Base-by-base conservation (phyloP, 257 asterid genomes). In the Salvia rosmarinus region DNA sequence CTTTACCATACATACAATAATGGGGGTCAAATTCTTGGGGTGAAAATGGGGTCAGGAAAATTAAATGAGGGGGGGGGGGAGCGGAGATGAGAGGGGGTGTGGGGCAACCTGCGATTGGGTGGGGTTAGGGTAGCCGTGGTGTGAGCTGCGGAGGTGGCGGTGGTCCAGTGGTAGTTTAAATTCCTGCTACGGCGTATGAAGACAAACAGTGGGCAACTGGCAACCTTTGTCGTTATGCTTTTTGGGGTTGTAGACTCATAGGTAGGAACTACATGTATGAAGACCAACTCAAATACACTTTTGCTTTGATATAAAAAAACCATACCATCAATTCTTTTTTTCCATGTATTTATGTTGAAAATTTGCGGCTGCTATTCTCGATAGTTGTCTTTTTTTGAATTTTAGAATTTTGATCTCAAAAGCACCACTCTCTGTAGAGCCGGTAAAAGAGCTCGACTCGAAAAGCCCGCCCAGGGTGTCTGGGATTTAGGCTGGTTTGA, bases 151-250 rank as follows among this genome's bases (percentile, higher is more conserved):
- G 75, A 28, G 63, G 79, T 43, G 90, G 78, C 79, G 75, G 89
- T 83, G 90, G 89, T 82, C 95, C 90, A 83, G 59, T 84, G 86
- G 77, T 81, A 20, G 86, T 70, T 79, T 80, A 81, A 72, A 76
- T 84, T 83, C 78, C 57, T 74, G 79, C 75, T 80, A 64, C 75
- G n/a, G n/a, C 32, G 79, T 39, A 74, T 74, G 70, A 83, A 68
- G 78, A 74, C 74, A 72, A 39, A 81, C 73, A 49, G 72, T 57
- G 20, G 72, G 78, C 79, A 78, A 64, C 69, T 64, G 69, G 69
- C 69, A 64, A 78, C 46, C 82, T 75, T 81, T 79, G 85, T 84
- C 80, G 70, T 83, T 25, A 28, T 64, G 69, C n/a, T 71, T 59
- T 68, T 1, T 25, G 30, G 30, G 30, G 30, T 25, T 25, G 3